phyloP scores from a whole-genome alignment of 208 protist genomes.

The Wallacemonas collosoma region DNA sequence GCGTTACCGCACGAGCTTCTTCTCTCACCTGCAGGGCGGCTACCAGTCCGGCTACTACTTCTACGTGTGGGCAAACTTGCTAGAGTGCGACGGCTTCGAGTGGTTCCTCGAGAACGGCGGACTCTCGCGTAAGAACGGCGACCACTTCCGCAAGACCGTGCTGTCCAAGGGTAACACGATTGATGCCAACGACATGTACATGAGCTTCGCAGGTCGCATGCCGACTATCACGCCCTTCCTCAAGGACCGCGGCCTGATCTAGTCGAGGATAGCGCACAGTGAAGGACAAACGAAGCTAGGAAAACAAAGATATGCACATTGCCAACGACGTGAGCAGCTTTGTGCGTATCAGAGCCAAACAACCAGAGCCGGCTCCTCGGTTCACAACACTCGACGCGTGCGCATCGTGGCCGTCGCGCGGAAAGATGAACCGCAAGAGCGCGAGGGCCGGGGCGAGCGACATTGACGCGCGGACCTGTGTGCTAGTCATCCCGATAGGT shows the following conservation, averaged over 20 bases:
- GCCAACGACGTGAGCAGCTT: not conserved
- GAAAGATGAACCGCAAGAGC: no score
- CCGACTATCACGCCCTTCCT: slow-evolving; percentile 39
- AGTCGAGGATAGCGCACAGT: not conserved
- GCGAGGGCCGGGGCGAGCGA: not conserved
- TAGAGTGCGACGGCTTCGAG: slow-evolving; percentile 65
- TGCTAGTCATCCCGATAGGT: not conserved
- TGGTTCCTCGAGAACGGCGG: slow-evolving; percentile 71
- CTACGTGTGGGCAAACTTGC: slow-evolving; percentile 77
- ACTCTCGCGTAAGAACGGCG: slow-evolving; percentile 50
- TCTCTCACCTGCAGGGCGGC: slow-evolving; percentile 72
- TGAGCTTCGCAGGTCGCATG: slow-evolving; percentile 43
- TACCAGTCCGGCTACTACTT: slow-evolving; percentile 80
- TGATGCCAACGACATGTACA: slow-evolving; percentile 50
- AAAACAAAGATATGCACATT: not conserved
- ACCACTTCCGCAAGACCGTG: slow-evolving; percentile 71
- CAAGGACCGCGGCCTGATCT: slow-evolving; percentile 38
- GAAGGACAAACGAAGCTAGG: not conserved
- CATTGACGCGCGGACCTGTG: not conserved
- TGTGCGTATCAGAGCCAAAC: not conserved
- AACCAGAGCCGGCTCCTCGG: no score
- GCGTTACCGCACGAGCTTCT: slow-evolving; percentile 53
- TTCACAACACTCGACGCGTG: no score
- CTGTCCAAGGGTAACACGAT: slow-evolving; percentile 60
- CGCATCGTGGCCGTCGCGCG: no score